A percentile compares a stretch with the other conserved stretches of the same genome.
These are phyloP conservation scores for Copromyces sp. DNA, from an alignment of 495 filamentous ascomycete genomes.

Conservation along the genomic window DNA sequence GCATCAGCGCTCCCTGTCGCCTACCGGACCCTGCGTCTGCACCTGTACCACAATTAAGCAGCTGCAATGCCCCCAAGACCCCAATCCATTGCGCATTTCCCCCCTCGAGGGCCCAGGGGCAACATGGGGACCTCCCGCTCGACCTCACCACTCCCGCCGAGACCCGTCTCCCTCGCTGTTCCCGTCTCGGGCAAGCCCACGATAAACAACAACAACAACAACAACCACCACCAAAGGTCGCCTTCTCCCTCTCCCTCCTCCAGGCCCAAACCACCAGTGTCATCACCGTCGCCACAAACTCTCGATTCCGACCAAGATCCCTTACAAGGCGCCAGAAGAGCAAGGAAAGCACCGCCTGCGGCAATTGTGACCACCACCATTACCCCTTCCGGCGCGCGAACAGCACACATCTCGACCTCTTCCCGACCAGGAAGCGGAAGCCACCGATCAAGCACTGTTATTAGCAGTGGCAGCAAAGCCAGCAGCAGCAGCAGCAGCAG, in stretches of 20 bases:
- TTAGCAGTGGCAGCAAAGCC: slow-evolving; percentile 2
- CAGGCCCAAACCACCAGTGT: neutral
- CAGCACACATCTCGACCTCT: slow-evolving; percentile 23
- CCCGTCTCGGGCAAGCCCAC: slow-evolving; percentile 6
- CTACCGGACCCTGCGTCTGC: neutral
- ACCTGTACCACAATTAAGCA: neutral
- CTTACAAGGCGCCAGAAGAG: neutral
- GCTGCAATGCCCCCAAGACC: slow-evolving; percentile 1
- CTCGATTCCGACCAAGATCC: neutral
- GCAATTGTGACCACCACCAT: slow-evolving; percentile 23
- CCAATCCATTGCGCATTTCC: neutral
- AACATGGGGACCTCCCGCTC: neutral
- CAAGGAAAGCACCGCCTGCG: slow-evolving; percentile 16
- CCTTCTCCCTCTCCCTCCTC: neutral
- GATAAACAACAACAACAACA: neutral
- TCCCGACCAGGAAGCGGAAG: neutral
- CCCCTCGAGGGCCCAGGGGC: neutral
- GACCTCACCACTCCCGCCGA: neutral
- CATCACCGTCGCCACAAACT: neutral
- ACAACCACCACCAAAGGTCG: neutral
- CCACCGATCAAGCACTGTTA: neutral
- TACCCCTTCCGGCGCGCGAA: slow-evolving; percentile 13
- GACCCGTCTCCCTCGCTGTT: neutral
- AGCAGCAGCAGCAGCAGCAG: slow-evolving; percentile 2
- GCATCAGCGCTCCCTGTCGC: neutral